These are phyloP conservation scores for Monosporozyma yasuniensis DNA, from an alignment of 805 yeast genomes.

Conservation along the genomic window DNA sequence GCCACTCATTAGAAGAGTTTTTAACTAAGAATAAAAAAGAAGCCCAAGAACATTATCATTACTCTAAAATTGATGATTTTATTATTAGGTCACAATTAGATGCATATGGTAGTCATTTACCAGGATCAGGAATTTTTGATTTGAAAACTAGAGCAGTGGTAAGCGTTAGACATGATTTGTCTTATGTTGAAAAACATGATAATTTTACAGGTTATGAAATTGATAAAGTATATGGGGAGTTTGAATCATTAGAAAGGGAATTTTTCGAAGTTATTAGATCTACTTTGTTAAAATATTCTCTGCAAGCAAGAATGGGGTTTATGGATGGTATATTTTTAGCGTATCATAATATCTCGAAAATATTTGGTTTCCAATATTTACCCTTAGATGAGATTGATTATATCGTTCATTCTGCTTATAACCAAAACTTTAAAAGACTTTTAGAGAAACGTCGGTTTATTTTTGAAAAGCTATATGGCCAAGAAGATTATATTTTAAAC, in stretches of 20 bases:
- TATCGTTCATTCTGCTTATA: slow-evolving; percentile 43
- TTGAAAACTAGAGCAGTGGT: slow-evolving; percentile 86
- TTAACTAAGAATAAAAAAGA: slow-evolving; percentile 26
- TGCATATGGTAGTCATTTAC: slow-evolving; percentile 64
- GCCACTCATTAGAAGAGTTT: slow-evolving; percentile 70
- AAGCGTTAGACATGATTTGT: slow-evolving; percentile 70
- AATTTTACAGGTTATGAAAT: slow-evolving; percentile 63
- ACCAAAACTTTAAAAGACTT: slow-evolving; percentile 10
- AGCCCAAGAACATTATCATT: slow-evolving; percentile 48
- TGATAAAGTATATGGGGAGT: slow-evolving; percentile 48
- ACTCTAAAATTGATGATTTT: slow-evolving; percentile 58
- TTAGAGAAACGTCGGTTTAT: slow-evolving; percentile 12
- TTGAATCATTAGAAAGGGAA: slow-evolving; percentile 80
- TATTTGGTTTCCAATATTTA: slow-evolving; percentile 86
- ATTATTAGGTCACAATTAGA: slow-evolving; percentile 87
- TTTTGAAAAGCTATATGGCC: slow-evolving; percentile 15
- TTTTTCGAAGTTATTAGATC: slow-evolving; percentile 64
- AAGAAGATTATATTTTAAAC: slow-evolving; percentile 14
- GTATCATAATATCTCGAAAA: slow-evolving; percentile 68
- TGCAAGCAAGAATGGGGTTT: slow-evolving; percentile 90
- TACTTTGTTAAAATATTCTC: slow-evolving; percentile 70
- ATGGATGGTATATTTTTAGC: slow-evolving; percentile 97
- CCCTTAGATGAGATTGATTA: slow-evolving; percentile 67
- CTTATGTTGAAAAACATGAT: slow-evolving; percentile 44
- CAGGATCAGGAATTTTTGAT: slow-evolving; percentile 89